Base-by-base conservation (phyloP, 257 asterid species). In the Capsicum baccatum region DNA sequence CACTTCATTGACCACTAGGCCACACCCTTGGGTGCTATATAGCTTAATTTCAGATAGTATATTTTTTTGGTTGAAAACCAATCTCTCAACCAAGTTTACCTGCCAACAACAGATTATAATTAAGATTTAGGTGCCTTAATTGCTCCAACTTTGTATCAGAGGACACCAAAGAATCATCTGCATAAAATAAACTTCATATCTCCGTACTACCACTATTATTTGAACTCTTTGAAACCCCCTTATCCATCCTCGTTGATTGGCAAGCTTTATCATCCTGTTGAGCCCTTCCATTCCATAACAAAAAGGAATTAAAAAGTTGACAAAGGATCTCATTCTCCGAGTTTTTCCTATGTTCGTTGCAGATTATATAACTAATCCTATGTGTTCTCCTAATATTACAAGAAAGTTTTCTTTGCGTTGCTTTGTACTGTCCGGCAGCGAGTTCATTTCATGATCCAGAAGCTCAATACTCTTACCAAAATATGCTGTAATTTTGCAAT, bases 341-440 rank as follows among this genome's bases (percentile, higher is more conserved):
- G 73, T 66, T 35, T 70, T 39, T 42, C 76, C 79, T 70, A 17
- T 3, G 57, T 70, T 70, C 44, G 44, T 17, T 70, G 79, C 1
- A 13, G 56, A 44, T 70, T 9, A 44, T 17, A 44, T 44, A 44
- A 44, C 79, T 44, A 44, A 5, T 16, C 17, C 35, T 42, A 68
- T 8, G 54, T 39, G 33, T 39, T 21, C 21, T 68, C 33, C 55
- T 62, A 39, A 39, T 16, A 68, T 3, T 68, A 21, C 79, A 39
- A 69, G 55, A 16, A 69, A 69, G 33, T 69, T 6, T 69, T 39
- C 79, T 42, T 69, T 69, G 33, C 55, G 42, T 78, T 33, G 55
- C 26, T 78, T 76, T 78, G 82, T 54, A 55, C 82, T 78, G 81
- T 33, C 64, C 64, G 54, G 64, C 81, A 54, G 26, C 4, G 9